These are phyloP conservation scores for Globisporangium spinosum DNA, from an alignment of 352 stramenopile genomes.

Conservation along the genomic window DNA sequence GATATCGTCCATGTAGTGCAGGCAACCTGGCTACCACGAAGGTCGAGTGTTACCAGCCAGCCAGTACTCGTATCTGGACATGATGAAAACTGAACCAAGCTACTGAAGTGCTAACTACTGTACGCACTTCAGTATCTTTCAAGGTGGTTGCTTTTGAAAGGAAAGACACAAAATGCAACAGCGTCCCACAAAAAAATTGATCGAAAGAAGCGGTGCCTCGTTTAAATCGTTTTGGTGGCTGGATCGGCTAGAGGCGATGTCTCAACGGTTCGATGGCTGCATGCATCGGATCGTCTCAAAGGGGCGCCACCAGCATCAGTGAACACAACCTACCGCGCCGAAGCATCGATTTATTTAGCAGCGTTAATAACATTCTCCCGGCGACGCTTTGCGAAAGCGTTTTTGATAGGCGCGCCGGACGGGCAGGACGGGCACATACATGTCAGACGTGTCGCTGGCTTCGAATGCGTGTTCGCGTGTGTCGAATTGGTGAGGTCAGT, in stretches of 20 bases:
- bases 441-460: background rate
- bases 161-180: background rate
- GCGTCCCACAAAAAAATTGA: background rate
- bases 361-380: background rate
- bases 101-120: background rate
- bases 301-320: too few relatives aligned
- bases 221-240: background rate
- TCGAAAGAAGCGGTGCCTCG: too few relatives aligned
- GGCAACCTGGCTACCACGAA: background rate
- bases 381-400: background rate
- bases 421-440: background rate
- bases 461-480: background rate
- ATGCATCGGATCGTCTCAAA: too few relatives aligned
- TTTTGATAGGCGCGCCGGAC: background rate
- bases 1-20: background rate
- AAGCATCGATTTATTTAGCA: background rate
- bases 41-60: too few relatives aligned
- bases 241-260: too few relatives aligned
- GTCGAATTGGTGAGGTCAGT: background rate
- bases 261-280: too few relatives aligned
- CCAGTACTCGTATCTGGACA: background rate
- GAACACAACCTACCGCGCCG: too few relatives aligned
- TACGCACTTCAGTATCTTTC: background rate
- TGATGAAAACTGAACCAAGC: background rate
- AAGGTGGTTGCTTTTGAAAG: background rate